Evolutionary conservation across 345 rosid species (phyloP), one percentile per base, ranked within the genome.

Genomic region (Stellera chamaejasme): DNA sequence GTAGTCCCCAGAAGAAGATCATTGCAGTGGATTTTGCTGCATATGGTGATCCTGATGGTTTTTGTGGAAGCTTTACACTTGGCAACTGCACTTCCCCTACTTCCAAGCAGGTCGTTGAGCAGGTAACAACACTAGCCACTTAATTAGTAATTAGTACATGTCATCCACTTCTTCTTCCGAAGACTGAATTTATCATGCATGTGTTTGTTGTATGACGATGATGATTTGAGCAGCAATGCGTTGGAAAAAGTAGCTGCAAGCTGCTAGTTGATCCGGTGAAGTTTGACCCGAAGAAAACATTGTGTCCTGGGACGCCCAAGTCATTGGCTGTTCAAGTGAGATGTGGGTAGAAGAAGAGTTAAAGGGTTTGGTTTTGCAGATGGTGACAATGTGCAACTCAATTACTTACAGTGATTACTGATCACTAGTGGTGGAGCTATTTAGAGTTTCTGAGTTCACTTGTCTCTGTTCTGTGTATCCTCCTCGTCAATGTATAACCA

Each of bases 1-100:
- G 99, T 59, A 65, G 84, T 5, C 51, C 61, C 62, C 32, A 63
- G 43, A 80, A 74, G 70, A 60, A 75, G 70, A 76, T 89, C 15
- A 54, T 63, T 10, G 69, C 68, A 0, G 85, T 93, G 19, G 86
- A 93, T 55, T 93, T 89, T 47, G 94, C 96, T 3, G 83, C 91
- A 78, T 93, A 69, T 27, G 97, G 99, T 23, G 72, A 84, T 61
- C 86, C 99, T 52, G 42, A 10, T 16, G 97, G 99, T 19, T 10
- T 65, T 19, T 93, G 99, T 61, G 96, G 97, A 41, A 48, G 50
- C 63, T 84, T 54, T 64, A 6, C 16, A 2, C 26, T 42, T 48
- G 99, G 94, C 50, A 69, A 75, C 2, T 93, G 99, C 77, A 60
- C 56, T 43, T 73, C 79, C 27, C 62, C 85, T 3, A 58, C 13